These are phyloP conservation scores for Biscogniauxia marginata DNA, from an alignment of 2,329 filamentous ascomycete genomes.

Conservation along the genomic window DNA sequence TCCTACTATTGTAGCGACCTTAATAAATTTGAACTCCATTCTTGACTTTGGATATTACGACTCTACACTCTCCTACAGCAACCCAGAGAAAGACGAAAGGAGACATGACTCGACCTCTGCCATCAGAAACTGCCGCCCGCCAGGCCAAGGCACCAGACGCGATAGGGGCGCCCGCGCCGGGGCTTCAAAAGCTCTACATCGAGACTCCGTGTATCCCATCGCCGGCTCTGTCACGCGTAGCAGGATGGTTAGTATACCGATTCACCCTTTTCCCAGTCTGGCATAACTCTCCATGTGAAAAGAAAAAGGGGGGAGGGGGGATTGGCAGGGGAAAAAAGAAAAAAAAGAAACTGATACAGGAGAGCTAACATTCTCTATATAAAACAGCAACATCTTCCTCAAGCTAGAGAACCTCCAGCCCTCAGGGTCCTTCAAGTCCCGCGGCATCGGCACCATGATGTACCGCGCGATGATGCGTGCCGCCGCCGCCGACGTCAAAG, in stretches of 20 bases:
- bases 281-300: background rate
- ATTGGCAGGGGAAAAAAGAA: no score
- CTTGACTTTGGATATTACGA: no score
- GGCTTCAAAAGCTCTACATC: constrained; percentile 59
- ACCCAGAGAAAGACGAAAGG: no score
- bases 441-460: constrained; percentile 72
- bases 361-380: no score
- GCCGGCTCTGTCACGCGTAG: constrained; percentile 62
- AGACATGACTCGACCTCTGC: background rate
- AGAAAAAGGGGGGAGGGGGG: no score
- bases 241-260: constrained; percentile 62
- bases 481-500: no score
- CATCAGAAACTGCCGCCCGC: background rate
- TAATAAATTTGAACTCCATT: no score
- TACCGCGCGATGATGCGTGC: constrained; percentile 37
- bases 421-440: constrained; percentile 82
- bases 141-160: constrained; percentile 3
- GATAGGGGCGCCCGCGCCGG: constrained; percentile 42
- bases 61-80: no score
- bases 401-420: constrained; percentile 86
- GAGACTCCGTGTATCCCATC: constrained; percentile 71
- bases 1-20: no score
- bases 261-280: background rate
- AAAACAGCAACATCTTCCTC: constrained; percentile 73
- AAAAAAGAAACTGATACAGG: no score